Conservation (phyloP, 257 asterid genomes). For the Solanum stenotomum region DNA sequence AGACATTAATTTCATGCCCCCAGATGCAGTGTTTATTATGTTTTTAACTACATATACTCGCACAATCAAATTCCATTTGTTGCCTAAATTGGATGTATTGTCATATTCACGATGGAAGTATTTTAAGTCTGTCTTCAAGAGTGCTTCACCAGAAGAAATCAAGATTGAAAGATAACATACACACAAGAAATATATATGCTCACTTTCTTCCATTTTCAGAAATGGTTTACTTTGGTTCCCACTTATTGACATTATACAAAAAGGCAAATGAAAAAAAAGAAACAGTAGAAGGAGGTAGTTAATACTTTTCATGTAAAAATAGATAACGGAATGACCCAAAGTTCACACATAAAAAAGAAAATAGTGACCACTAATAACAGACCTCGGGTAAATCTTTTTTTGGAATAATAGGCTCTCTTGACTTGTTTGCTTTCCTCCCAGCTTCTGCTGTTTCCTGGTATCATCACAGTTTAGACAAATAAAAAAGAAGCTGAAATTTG, state of each 20-base stretch:
- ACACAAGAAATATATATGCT: background rate
- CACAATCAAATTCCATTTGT: background rate
- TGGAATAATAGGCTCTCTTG: slow-evolving; percentile 21
- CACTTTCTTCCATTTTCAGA: background rate
- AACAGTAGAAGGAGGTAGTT: background rate
- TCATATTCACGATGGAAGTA: background rate
- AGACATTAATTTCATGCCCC: background rate
- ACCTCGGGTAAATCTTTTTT: slow-evolving; percentile 68
- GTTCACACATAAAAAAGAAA: background rate
- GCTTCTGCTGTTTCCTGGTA: slow-evolving; percentile 42
- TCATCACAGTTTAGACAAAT: background rate
- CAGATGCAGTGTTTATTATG: background rate
- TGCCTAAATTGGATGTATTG: background rate
- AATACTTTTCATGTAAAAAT: background rate
- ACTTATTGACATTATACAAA: background rate
- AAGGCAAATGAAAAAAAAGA: background rate
- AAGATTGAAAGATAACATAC: background rate
- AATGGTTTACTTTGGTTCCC: background rate
- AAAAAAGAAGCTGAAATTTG: background rate
- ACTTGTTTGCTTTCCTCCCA: slow-evolving; percentile 24
- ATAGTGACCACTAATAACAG: slow-evolving; percentile 1
- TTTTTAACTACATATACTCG: background rate
- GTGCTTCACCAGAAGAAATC: background rate
- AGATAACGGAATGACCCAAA: background rate
- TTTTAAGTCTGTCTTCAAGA: background rate